phyloP scores from a whole-genome alignment of 2,329 filamentous ascomycete species.

The Claviceps monticola region DNA sequence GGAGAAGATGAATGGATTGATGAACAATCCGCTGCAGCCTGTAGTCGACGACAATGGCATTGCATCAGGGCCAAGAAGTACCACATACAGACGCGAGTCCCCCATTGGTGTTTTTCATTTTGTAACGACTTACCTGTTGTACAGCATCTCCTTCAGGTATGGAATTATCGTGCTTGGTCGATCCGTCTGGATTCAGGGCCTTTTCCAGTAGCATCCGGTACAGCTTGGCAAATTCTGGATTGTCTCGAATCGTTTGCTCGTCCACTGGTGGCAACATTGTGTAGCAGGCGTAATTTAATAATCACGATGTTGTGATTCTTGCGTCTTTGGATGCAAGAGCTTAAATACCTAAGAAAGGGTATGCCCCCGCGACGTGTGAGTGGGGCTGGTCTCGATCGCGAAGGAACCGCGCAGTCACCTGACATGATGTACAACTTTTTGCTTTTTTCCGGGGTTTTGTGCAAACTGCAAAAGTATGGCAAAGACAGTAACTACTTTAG shows the following conservation, averaged over 20 bases:
- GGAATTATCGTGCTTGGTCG: constrained; percentile 37
- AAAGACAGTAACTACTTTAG: neutral
- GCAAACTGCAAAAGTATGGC: too few species aligned
- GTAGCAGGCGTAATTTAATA: neutral
- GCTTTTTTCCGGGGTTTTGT: neutral
- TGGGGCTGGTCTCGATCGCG: constrained; percentile 10
- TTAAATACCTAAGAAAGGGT: too few species aligned
- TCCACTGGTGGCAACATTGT: constrained; percentile 46
- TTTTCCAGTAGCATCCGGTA: constrained; percentile 39
- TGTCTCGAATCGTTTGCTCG: constrained; percentile 35
- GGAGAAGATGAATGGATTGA: neutral
- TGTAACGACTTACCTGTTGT: constrained; percentile 27
- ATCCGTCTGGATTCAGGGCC: constrained; percentile 43
- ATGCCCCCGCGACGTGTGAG: neutral
- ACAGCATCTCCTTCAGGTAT: constrained; percentile 36
- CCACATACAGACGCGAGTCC: too few species aligned
- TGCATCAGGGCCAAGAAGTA: neutral
- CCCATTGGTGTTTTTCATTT: too few species aligned
- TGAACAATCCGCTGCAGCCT: neutral
- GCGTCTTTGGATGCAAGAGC: too few species aligned
- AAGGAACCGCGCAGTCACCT: constrained; percentile 22
- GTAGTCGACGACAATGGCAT: neutral
- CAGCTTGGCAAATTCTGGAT: constrained; percentile 46
- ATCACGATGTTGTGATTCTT: neutral
- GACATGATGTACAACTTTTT: constrained; percentile 8